Evolutionary conservation across 1,139 yeast genomes (phyloP), one percentile per base, ranked within the genome.

Genomic region (Blastobotrys ciferrii): DNA sequence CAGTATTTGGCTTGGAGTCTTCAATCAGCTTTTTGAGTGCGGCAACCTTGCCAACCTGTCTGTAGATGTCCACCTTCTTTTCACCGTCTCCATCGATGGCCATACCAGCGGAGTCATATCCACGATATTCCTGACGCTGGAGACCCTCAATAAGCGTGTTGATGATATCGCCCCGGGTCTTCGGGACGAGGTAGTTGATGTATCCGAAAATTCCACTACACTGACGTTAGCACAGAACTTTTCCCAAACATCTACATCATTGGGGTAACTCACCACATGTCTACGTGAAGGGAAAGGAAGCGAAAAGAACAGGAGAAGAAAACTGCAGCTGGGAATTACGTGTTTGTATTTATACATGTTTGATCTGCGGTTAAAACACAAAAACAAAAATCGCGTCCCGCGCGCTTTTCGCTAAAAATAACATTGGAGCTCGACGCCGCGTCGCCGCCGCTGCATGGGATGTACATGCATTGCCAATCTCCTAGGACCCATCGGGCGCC

Each of bases 71-170:
- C 50, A 84, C 83, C 52, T 73, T 73, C 23, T 58, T 59, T 32
- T 55, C 56, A 30, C 58, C 58, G 65, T 87, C 94, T 53, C 96
- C 97, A 68, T 91, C 98, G 58, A 94, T 79, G 54, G 98, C 97
- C 56, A 94, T 76, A 65, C 98, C 98, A 32, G 97, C 87, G 17
- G 97, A 91, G 71, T 94, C 99, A 64, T 94, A 94, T 43, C 99
- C 99, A 72, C 99, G 84, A 73, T 94, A 94, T 70, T 94, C 99
- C 63, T 92, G 80, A 64, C 95, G 81, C 66, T 85, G 89, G 52
- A 94, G 80, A 53, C 98, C 98, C 64, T 89, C 96, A 49, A 91
- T 77, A 59, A 92, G 79, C 53, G 87, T 87, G 67, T 85, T 89
- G 56, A 92, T 76, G 68, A 94, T 89, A 63, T 91, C 96, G 44